phyloP scores from a whole-genome alignment of 208 protist genomes.

The Crithidia acanthocephali region DNA sequence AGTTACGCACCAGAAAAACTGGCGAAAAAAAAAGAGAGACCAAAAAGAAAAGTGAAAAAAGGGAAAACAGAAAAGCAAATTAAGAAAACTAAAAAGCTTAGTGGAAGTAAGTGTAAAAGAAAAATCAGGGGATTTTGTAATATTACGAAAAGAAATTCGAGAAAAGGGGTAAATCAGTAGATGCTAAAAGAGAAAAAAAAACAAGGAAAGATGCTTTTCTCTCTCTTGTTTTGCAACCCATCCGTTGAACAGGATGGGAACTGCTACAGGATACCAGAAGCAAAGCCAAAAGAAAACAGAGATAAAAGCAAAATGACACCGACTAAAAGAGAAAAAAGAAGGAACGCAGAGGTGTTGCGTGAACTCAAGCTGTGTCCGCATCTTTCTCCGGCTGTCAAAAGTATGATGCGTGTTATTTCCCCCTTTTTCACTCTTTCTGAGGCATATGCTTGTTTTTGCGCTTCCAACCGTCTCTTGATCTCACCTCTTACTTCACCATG shows the following conservation, averaged over 20 bases:
- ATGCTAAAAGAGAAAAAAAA: neutral
- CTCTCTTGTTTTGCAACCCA: neutral
- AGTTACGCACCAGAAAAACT: conserved; percentile 23
- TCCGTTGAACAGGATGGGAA: neutral
- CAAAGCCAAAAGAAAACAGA: neutral
- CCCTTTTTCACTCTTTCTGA: neutral
- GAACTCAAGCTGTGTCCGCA: neutral
- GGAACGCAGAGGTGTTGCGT: neutral
- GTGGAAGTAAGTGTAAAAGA: neutral
- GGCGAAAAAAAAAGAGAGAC: conserved; percentile 29
- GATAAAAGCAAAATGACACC: neutral
- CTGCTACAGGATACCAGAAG: neutral
- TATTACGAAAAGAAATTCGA: neutral
- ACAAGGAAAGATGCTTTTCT: neutral
- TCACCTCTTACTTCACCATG: too few relatives aligned
- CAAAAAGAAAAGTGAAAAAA: conserved; percentile 16
- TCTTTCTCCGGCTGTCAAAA: neutral
- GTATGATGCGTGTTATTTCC: too few relatives aligned
- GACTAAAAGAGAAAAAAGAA: neutral
- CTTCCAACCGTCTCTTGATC: too few relatives aligned
- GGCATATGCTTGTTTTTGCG: too few relatives aligned
- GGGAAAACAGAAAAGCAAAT: conserved; percentile 11
- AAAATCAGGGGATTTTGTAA: neutral
- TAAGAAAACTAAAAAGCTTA: neutral
- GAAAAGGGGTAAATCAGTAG: neutral